Base-by-base conservation (phyloP, 768 basidiomycete genomes). In the Fomitopsis serialis region DNA sequence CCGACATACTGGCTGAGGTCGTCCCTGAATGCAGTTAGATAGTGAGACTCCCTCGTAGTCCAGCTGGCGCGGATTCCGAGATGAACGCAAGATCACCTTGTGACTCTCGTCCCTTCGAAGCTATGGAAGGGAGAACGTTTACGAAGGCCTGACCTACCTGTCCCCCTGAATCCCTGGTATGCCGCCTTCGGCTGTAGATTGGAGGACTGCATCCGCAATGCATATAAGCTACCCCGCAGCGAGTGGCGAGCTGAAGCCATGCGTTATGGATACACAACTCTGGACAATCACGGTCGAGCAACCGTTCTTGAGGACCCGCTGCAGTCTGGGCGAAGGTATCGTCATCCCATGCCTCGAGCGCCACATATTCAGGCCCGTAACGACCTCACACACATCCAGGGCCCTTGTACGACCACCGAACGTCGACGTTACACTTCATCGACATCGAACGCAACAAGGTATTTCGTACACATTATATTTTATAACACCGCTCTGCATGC, bases 321-420 rank as follows among this genome's bases (percentile, higher is more conserved):
- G 83, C 56, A 76, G 69, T 13, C 69, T 87, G 23, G 84, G 84
- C 50, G 82, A 87, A 81, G 82, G 84, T 83, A 55, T 9, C 4
- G 6, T 42, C 24, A n/a, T n/a, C 21, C 15, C 19, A 9, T 15
- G n/a, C n/a, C 13, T 19, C 37, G 9, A 35, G 17, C 4, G n/a
- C 25, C 23, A 2, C n/a, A n/a, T n/a, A n/a, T n/a, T n/a, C n/a
- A n/a, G n/a, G 22, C 22, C 22, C n/a, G 7, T 40, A 8, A 47
- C 29, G 25, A 50, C 43, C 35, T 13, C 42, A n/a, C 45, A 7
- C 44, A 42, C 45, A 42, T 59, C 11, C 35, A 87, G 83, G 80
- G 27, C 85, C 86, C 6, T 54, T 87, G 13, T 87, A 83, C 62
- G 85, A 87, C 56, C 66, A 77, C 12, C 61, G 58, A 43, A 79